Base-by-base conservation (phyloP, 2,329 filamentous ascomycete species). In the Exophiala viscosa region DNA sequence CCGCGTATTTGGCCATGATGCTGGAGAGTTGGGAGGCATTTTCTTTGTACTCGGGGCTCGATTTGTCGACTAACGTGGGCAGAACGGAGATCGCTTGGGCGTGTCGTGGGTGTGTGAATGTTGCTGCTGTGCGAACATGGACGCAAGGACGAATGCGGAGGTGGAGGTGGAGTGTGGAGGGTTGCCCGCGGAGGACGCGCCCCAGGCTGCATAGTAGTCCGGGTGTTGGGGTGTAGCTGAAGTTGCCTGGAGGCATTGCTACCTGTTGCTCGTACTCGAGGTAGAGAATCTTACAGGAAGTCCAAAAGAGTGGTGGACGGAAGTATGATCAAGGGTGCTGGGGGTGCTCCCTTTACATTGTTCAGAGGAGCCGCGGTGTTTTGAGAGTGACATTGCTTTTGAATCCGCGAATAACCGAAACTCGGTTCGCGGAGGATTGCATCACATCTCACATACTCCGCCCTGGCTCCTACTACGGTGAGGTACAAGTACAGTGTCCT, bases 1-100 rank as follows among this genome's bases (percentile, higher is more conserved):
- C 75, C 54, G 85, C 79, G 64, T 97, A 78, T 15, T 79, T 80
- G 50, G 76, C 74, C 66, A 89, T 84, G 49, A 90, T 80, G 62
- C 87, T 82, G 55, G 76, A 76, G 88, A 96, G 95, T 57, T 88
- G 82, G 51, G 74, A 70, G 62, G 82, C 81, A 75, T 97, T 97
- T 65, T 95, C 86, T 64, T 81, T 82, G 76, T 87, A 97, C 63
- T 89, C 86, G 28, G 84, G 75, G 4, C 89, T 91, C 3, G 82
- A 82, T 2, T 85, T 79, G 69, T 97, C 92, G 61, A 96, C 81
- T 40, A 79, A 75, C 34, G 83, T 88, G 55, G 84, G 87, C 32
- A 97, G 76, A 39, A 89, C 79, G 5, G 91, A 96, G 57, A 96
- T 85, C 50, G 90, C 86, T 58, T 82, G 82, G 33, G 90, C 88